Percentiles rank a stretch among this genome's conserved stretches.
Evolutionary conservation across 2,329 filamentous ascomycete species (phyloP).

Genomic region (Fusarium sublunatum): DNA sequence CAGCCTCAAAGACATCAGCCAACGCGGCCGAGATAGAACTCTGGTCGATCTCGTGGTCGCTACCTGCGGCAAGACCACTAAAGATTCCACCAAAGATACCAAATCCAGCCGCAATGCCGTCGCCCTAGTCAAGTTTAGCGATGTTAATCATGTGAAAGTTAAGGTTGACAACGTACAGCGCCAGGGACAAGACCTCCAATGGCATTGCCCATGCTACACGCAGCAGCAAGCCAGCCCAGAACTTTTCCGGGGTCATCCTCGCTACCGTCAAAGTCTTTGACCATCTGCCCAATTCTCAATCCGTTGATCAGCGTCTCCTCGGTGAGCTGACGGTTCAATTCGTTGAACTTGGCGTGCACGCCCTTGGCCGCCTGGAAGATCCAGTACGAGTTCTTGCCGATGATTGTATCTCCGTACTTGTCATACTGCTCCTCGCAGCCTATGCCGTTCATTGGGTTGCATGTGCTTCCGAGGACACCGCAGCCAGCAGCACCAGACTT

Average conservation of each 20-base stretch:
- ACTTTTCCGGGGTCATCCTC: constrained; percentile 8
- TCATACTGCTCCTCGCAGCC: constrained; percentile 18
- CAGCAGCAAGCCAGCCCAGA: constrained; percentile 15
- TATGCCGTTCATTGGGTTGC: constrained; percentile 1
- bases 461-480: background rate
- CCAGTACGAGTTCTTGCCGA: constrained; percentile 23
- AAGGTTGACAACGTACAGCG: background rate
- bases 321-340: background rate
- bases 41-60: constrained; percentile 12
- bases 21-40: constrained; percentile 1
- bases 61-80: background rate
- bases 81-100: constrained; percentile 8
- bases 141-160: rapidly evolving
- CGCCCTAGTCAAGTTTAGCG: background rate
- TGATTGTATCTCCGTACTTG: background rate
- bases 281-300: constrained; percentile 12
- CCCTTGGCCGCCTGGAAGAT: constrained; percentile 29
- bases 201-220: constrained; percentile 1
- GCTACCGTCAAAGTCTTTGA: constrained; percentile 1
- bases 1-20: background rate
- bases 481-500: constrained; percentile 12
- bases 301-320: background rate
- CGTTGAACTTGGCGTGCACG: constrained; percentile 9
- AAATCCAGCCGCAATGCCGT: background rate
- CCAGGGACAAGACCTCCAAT: background rate